Conservation (phyloP, 805 yeast species). For the Cyberlindnera japonica region DNA sequence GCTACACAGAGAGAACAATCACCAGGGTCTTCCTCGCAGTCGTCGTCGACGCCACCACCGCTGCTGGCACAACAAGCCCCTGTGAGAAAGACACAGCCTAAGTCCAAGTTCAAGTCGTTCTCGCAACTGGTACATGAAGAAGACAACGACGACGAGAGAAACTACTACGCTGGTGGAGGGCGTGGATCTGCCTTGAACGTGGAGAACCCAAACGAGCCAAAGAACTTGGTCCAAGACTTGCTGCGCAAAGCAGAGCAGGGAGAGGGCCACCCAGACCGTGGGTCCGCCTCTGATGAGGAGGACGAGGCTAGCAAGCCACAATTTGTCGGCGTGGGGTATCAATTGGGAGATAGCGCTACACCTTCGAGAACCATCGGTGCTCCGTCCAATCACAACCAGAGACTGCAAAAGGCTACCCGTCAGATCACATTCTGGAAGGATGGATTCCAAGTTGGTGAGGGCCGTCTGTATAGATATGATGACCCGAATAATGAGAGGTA, state of each 20-base stretch:
- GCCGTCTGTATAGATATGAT: conserved; percentile 79
- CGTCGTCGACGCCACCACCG: conserved; percentile 10
- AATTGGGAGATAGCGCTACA: conserved; percentile 34
- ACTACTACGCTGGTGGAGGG: conserved; percentile 62
- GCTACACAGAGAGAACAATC: conserved; percentile 14
- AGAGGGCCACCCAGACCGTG: conserved; percentile 39
- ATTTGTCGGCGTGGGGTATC: conserved; percentile 40
- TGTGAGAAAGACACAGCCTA: conserved; percentile 19
- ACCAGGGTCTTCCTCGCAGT: conserved; percentile 2
- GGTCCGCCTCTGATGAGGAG: conserved; percentile 17
- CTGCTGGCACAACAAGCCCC: conserved; percentile 4
- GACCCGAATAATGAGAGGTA: conserved; percentile 85
- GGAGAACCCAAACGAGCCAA: conserved; percentile 54
- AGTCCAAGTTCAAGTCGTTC: conserved; percentile 37
- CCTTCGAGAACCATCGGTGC: conserved; percentile 34
- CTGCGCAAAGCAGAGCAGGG: conserved; percentile 66
- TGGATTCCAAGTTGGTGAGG: conserved; percentile 94
- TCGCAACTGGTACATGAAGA: conserved; percentile 36
- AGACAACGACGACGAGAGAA: conserved; percentile 49
- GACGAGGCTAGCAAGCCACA: conserved; percentile 34
- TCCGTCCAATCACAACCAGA: conserved; percentile 31
- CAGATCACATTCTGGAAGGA: conserved; percentile 94
- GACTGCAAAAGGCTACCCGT: conserved; percentile 56
- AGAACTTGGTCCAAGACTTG: conserved; percentile 48
- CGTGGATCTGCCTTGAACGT: conserved; percentile 78